Conservation (phyloP, 345 rosid species). For the Populus davidiana region DNA sequence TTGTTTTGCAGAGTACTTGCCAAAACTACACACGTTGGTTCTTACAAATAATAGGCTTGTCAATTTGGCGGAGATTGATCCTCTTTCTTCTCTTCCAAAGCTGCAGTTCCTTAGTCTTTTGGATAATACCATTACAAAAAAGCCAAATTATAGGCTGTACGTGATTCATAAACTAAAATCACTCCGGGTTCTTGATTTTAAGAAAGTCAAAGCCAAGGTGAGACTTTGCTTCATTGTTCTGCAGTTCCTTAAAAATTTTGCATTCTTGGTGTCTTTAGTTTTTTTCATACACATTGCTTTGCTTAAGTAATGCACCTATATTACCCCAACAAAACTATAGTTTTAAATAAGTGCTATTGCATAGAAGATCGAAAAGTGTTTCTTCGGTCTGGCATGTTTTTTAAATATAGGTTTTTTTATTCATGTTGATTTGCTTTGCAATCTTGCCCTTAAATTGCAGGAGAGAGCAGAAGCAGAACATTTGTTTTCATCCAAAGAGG, state of each 20-base stretch:
- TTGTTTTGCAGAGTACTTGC: conserved; percentile 67
- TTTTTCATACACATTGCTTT: background rate
- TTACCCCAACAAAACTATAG: background rate
- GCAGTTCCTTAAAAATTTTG: background rate
- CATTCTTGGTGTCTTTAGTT: background rate
- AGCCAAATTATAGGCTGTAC: conserved; percentile 86
- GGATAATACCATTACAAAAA: conserved; percentile 90
- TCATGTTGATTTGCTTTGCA: background rate
- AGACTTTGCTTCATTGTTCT: conserved; percentile 14
- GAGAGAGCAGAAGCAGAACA: conserved; percentile 85
- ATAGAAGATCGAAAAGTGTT: background rate
- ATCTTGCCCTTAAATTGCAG: conserved; percentile 41
- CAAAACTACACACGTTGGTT: conserved; percentile 80
- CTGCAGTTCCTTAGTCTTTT: conserved; percentile 85
- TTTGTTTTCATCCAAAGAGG: conserved; percentile 85
- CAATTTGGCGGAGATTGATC: conserved; percentile 95
- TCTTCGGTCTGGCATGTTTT: background rate
- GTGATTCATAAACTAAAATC: conserved; percentile 84
- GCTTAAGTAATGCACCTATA: background rate
- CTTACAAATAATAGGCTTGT: conserved; percentile 97
- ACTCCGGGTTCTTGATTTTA: conserved; percentile 89
- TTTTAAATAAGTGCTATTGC: background rate
- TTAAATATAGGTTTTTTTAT: background rate
- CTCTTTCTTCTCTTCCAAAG: conserved; percentile 78
- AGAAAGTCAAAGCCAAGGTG: conserved; percentile 91